These are phyloP conservation scores for Heracleum sosnowskyi DNA, from an alignment of 129 eudicot genomes.

Conservation along the genomic window DNA sequence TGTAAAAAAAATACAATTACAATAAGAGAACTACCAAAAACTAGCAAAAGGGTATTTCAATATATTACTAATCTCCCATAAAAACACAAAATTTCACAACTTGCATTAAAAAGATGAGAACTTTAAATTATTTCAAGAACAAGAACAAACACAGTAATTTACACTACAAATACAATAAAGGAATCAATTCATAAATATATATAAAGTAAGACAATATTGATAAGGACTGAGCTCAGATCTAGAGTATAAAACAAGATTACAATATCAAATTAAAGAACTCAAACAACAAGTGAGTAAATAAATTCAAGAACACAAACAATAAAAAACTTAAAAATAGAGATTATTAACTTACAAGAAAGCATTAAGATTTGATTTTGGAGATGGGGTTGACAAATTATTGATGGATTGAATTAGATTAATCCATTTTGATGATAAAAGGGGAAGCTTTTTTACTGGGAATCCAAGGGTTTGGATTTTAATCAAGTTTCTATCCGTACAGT, in stretches of 20 bases:
- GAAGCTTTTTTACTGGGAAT: slow-evolving; percentile 16
- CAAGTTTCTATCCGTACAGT: background rate
- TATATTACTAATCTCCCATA: background rate
- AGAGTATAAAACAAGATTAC: slow-evolving; percentile 9
- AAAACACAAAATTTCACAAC: background rate
- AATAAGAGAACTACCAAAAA: background rate
- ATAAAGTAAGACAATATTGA: background rate
- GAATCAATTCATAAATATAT: background rate
- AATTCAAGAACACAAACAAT: slow-evolving; percentile 14
- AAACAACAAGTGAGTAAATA: slow-evolving; percentile 5
- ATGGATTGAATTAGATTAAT: slow-evolving; percentile 12
- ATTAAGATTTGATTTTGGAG: slow-evolving; percentile 26
- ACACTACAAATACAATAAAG: background rate
- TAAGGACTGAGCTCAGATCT: slow-evolving; percentile 10
- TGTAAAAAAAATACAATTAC: no score
- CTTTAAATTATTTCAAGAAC: background rate
- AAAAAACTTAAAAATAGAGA: background rate
- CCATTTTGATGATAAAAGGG: slow-evolving; percentile 18
- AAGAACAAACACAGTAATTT: background rate
- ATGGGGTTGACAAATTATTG: slow-evolving; percentile 13
- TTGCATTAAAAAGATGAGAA: background rate
- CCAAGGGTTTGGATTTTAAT: background rate
- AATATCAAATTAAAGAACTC: background rate
- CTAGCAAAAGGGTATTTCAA: background rate
- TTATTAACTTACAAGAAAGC: background rate